These are phyloP conservation scores for Tillandsia leiboldiana DNA, from an alignment of 176 grass and related monocot genomes.

Conservation along the genomic window DNA sequence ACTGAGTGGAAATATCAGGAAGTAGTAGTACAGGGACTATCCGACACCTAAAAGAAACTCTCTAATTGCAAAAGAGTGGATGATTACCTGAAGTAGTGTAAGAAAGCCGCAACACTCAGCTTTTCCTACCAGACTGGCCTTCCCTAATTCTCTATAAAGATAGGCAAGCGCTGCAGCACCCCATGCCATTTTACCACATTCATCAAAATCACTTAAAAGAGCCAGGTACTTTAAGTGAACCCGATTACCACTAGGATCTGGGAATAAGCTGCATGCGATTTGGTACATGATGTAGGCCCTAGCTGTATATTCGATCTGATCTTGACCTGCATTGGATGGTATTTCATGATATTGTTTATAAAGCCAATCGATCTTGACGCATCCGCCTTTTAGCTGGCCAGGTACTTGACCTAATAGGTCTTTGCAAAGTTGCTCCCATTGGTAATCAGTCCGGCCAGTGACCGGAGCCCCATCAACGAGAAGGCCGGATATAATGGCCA, in stretches of 20 bases:
- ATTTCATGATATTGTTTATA: conserved; percentile 11
- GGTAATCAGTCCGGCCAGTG: not conserved
- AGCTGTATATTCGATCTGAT: conserved; percentile 7
- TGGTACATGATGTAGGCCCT: conserved; percentile 12
- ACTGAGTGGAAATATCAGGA: too few relatives aligned
- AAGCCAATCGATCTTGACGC: conserved; percentile 8
- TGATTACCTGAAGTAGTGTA: conserved; percentile 7
- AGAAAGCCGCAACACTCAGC: conserved; percentile 7
- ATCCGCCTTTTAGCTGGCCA: conserved; percentile 6
- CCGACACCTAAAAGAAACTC: not conserved
- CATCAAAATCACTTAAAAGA: conserved; percentile 1
- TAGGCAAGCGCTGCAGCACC: conserved; percentile 11
- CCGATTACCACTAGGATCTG: conserved; percentile 10
- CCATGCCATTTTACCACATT: conserved; percentile 13
- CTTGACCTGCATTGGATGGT: not conserved
- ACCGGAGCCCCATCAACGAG: conserved; percentile 4
- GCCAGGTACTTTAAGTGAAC: conserved; percentile 6
- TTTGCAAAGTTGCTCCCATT: conserved; percentile 11
- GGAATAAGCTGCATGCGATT: conserved; percentile 13
- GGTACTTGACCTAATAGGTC: conserved; percentile 9
- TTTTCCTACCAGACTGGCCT: conserved; percentile 12
- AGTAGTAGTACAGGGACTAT: too few relatives aligned
- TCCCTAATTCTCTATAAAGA: conserved; percentile 12
- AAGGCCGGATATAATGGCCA: conserved; percentile 5
- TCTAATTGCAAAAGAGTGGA: not conserved